phyloP scores from a whole-genome alignment of 495 filamentous ascomycete genomes.

The Clavariopsis aquatica region DNA sequence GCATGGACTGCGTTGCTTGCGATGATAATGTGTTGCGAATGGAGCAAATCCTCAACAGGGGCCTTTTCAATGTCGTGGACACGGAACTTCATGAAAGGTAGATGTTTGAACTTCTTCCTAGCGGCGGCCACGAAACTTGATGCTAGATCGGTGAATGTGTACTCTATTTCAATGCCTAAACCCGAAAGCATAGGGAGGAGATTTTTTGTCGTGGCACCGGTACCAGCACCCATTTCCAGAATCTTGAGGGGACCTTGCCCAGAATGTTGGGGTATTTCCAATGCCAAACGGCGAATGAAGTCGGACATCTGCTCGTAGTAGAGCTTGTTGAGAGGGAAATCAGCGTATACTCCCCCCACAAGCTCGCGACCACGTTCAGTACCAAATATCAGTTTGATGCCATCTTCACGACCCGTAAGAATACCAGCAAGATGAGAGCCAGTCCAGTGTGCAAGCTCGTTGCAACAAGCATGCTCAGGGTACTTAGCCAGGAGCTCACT shows the following conservation, averaged over 20 bases:
- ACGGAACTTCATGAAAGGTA: slow-evolving; percentile 46
- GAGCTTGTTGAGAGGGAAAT: slow-evolving; percentile 2
- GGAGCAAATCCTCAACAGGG: slow-evolving; percentile 42
- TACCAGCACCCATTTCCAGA: slow-evolving; percentile 20
- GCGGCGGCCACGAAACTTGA: slow-evolving; percentile 46
- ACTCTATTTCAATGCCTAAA: slow-evolving; percentile 38
- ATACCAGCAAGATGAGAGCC: slow-evolving; percentile 13
- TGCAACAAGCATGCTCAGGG: slow-evolving; percentile 8
- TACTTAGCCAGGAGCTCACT: neutral
- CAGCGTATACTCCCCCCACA: slow-evolving; percentile 9
- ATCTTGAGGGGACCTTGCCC: slow-evolving; percentile 4
- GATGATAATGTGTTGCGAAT: slow-evolving; percentile 47
- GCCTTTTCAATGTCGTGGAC: slow-evolving; percentile 48
- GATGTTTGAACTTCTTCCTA: slow-evolving; percentile 41
- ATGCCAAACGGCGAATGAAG: neutral
- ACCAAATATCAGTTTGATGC: slow-evolving; percentile 21
- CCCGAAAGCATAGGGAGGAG: slow-evolving; percentile 10
- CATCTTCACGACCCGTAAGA: slow-evolving; percentile 12
- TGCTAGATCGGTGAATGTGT: slow-evolving; percentile 54
- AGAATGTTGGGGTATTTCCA: neutral
- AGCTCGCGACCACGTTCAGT: slow-evolving; percentile 1
- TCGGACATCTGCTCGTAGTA: neutral
- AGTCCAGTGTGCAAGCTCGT: slow-evolving; percentile 6
- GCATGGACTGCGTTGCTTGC: slow-evolving; percentile 55
- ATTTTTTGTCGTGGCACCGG: slow-evolving; percentile 7